Percentiles rank a stretch among this genome's conserved stretches.
These are phyloP conservation scores for Amniculicola lignicola DNA, from an alignment of 495 filamentous ascomycete genomes.

Conservation along the genomic window DNA sequence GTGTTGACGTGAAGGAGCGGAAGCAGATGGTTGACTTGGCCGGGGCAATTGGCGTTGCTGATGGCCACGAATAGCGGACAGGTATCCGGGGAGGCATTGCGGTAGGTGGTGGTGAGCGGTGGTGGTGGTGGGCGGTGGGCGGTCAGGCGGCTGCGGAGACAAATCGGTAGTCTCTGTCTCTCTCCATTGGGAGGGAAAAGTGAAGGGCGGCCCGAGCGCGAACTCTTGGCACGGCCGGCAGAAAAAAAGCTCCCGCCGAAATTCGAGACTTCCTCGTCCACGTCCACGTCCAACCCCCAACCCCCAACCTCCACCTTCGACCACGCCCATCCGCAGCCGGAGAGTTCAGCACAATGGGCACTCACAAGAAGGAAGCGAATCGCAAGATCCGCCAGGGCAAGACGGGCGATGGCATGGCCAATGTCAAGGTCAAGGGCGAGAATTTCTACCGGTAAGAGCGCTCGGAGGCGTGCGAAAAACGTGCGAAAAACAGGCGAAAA, in stretches of 20 bases:
- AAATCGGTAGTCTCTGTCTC: too few relatives aligned
- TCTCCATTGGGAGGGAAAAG: too few relatives aligned
- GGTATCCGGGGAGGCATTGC: constrained; percentile 29
- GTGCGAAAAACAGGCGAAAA: too few relatives aligned
- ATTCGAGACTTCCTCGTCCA: not conserved
- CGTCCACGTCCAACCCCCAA: not conserved
- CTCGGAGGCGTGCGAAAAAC: not conserved
- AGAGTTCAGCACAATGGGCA: constrained; percentile 67
- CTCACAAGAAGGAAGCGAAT: constrained; percentile 85
- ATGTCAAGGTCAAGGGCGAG: constrained; percentile 92
- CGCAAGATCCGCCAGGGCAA: constrained; percentile 81
- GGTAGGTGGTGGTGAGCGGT: not conserved
- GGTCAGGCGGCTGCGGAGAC: too few relatives aligned
- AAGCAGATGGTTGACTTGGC: constrained; percentile 29
- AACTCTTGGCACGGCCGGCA: too few relatives aligned
- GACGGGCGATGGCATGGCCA: constrained; percentile 75
- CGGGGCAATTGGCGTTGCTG: constrained; percentile 27
- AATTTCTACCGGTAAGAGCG: constrained; percentile 75
- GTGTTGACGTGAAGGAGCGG: constrained; percentile 48
- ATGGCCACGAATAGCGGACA: constrained; percentile 18
- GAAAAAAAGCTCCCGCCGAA: too few relatives aligned
- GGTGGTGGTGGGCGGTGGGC: not conserved
- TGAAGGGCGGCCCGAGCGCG: too few relatives aligned
- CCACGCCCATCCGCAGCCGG: not conserved
- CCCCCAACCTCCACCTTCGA: constrained; percentile 4